A percentile compares a stretch with the other conserved stretches of the same genome.
Conservation (phyloP, 208 protist genomes). For the Naegleria lovaniensis region DNA sequence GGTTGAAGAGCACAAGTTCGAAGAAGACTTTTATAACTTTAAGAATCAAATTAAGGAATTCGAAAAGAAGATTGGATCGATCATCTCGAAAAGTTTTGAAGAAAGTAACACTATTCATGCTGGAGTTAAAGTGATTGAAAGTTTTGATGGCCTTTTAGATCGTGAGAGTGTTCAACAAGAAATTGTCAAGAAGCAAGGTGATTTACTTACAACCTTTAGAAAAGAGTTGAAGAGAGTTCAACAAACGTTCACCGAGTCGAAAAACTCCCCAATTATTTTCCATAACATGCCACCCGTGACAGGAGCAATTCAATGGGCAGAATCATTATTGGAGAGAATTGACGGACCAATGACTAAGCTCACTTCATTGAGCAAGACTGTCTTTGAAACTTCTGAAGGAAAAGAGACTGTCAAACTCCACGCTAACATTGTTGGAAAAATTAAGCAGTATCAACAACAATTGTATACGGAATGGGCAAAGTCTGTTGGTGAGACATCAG, state of each 20-base stretch:
- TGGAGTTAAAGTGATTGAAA: slow-evolving; percentile 90
- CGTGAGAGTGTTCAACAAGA: slow-evolving; percentile 82
- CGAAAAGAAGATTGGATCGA: slow-evolving; percentile 79
- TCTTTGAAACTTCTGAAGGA: slow-evolving; percentile 73
- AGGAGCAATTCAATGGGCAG: slow-evolving; percentile 76
- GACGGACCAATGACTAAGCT: slow-evolving; percentile 73
- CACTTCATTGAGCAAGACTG: slow-evolving; percentile 54
- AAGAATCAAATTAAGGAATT: slow-evolving; percentile 70
- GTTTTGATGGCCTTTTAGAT: slow-evolving; percentile 88
- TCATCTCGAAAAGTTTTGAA: slow-evolving; percentile 83
- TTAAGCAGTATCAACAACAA: slow-evolving; percentile 64
- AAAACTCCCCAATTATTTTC: slow-evolving; percentile 64
- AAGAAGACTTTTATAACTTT: slow-evolving; percentile 80
- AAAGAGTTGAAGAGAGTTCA: slow-evolving; percentile 75
- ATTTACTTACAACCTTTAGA: slow-evolving; percentile 50
- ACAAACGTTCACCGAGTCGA: slow-evolving; percentile 66
- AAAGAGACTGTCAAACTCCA: slow-evolving; percentile 69
- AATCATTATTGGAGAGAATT: slow-evolving; percentile 86
- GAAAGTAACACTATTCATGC: slow-evolving; percentile 79
- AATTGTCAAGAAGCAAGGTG: slow-evolving; percentile 81
- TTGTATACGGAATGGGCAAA: slow-evolving; percentile 77
- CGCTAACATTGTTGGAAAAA: slow-evolving; percentile 56
- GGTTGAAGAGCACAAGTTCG: slow-evolving; percentile 82
- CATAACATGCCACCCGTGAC: slow-evolving; percentile 83
- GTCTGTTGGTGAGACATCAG: slow-evolving; percentile 70